Evolutionary conservation across 2,329 filamentous ascomycete genomes (phyloP), one percentile per base, ranked within the genome.

Genomic region (Thelonectria blattea): DNA sequence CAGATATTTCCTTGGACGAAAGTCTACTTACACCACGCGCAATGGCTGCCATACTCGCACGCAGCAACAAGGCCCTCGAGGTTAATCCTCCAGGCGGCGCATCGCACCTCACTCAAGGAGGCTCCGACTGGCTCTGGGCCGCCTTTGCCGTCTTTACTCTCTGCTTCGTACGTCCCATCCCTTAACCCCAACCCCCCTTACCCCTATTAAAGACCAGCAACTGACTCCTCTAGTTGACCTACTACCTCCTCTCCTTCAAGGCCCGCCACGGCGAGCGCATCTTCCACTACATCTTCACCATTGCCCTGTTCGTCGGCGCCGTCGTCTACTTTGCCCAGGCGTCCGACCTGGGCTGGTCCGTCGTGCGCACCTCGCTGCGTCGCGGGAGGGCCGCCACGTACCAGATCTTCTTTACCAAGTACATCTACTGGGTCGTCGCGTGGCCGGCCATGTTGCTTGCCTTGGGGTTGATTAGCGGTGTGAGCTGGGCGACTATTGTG

Each of bases 51-150:
- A 37, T 37, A 37, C 15, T 37, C 34, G 10, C 34, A 3, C 34
- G 34, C 34, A 37, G 34, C 34, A 37, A 37, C 34, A 37, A 37
- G 34, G 34, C 34, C 34, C 34, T 37, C 37, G 62, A 73, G 30
- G 69, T 78, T 71, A 83, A 85, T 73, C 80, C 80, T 2, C 75
- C 78, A 0, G 63, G 61, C 3, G 78, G 78, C 11, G 72, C 74
- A 15, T 68, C 73, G 42, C 18, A 37, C 34, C 34, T 37, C 34
- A 76, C 77, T 1, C 72, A 71, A 1, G 72, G 81, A 57, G 84
- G 83, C 56, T 85, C 82, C 43, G 73, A 83, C 75, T 86, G 83
- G 83, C 76, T 85, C 12, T 86, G 79, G 78, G 77, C 83, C 32
- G 81, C 83, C n/a, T 80, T 78, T 5, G 81, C 82, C 56, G 53